These are phyloP conservation scores for Astragalus glycyphyllos DNA, from an alignment of 306 rosid genomes.

Conservation along the genomic window DNA sequence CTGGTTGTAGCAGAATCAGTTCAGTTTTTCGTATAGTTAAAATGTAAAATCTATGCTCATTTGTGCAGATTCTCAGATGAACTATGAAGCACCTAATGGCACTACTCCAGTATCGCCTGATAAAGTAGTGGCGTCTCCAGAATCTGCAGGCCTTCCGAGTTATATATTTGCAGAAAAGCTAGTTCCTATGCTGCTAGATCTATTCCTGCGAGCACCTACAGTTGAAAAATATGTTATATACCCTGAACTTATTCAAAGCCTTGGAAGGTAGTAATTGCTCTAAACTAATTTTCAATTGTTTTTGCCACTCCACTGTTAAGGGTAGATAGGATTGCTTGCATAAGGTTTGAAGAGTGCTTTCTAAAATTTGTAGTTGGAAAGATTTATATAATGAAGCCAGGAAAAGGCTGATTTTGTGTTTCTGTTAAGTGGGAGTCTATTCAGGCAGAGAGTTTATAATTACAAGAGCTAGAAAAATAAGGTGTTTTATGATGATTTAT, in stretches of 20 bases:
- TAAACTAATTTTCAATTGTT: constrained; percentile 38
- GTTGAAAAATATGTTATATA: constrained; percentile 77
- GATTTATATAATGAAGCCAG: constrained; percentile 5
- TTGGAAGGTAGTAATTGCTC: constrained; percentile 77
- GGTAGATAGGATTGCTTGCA: constrained; percentile 25
- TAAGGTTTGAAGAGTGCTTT: constrained; percentile 8
- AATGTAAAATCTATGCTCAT: constrained; percentile 34
- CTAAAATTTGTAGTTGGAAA: neutral
- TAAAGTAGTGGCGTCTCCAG: constrained; percentile 56
- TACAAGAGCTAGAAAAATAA: constrained; percentile 12
- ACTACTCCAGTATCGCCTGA: constrained; percentile 53
- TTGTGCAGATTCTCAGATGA: constrained; percentile 60
- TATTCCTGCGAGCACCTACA: constrained; percentile 80
- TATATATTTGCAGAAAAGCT: constrained; percentile 86
- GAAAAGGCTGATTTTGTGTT: constrained; percentile 26
- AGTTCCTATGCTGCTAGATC: constrained; percentile 82
- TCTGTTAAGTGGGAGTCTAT: constrained; percentile 14
- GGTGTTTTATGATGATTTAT: constrained; percentile 4
- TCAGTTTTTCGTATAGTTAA: constrained; percentile 34
- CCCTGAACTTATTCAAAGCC: constrained; percentile 92
- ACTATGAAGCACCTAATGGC: constrained; percentile 62
- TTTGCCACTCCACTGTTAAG: constrained; percentile 24
- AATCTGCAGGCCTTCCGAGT: constrained; percentile 64
- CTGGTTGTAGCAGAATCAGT: constrained; percentile 38
- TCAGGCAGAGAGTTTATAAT: constrained; percentile 14